Percentiles rank a stretch among this genome's conserved stretches.
phyloP scores from a whole-genome alignment of 345 rosid genomes.

The Citrus inodora region DNA sequence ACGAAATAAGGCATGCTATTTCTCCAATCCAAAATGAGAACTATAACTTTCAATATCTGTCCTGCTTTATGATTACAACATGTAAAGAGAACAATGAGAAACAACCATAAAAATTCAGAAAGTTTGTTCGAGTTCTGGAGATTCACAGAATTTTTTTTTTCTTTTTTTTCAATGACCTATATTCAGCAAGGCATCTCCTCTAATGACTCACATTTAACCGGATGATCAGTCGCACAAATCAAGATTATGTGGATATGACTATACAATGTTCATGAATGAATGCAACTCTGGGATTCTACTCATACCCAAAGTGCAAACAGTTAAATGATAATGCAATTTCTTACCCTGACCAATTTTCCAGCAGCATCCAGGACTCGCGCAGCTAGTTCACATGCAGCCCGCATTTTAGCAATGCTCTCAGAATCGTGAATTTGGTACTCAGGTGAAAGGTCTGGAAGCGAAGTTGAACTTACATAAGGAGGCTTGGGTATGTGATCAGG shows the following conservation, averaged over 20 bases:
- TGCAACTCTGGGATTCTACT: background rate
- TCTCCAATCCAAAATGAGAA: background rate
- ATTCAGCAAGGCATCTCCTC: background rate
- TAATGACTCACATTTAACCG: background rate
- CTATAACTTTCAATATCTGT: background rate
- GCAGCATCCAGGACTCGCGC: conserved; percentile 78
- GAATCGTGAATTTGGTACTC: conserved; percentile 72
- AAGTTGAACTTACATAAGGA: conserved; percentile 56
- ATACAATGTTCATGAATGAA: background rate
- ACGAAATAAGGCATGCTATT: background rate
- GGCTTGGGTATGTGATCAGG: conserved; percentile 81
- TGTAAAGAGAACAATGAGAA: background rate
- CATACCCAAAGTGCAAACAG: background rate
- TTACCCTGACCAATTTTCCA: conserved; percentile 80
- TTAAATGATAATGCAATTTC: conserved; percentile 2
- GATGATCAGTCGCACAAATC: background rate
- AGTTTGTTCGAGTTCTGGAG: background rate
- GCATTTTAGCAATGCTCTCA: conserved; percentile 67
- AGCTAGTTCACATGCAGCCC: conserved; percentile 90
- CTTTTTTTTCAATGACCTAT: too few relatives aligned
- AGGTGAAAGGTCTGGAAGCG: conserved; percentile 59
- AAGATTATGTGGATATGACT: background rate
- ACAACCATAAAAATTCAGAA: background rate
- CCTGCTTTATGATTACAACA: background rate
- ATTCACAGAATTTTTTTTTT: background rate